Conservation (phyloP, 148 eudicot genomes). For the Talinum fruticosum region DNA sequence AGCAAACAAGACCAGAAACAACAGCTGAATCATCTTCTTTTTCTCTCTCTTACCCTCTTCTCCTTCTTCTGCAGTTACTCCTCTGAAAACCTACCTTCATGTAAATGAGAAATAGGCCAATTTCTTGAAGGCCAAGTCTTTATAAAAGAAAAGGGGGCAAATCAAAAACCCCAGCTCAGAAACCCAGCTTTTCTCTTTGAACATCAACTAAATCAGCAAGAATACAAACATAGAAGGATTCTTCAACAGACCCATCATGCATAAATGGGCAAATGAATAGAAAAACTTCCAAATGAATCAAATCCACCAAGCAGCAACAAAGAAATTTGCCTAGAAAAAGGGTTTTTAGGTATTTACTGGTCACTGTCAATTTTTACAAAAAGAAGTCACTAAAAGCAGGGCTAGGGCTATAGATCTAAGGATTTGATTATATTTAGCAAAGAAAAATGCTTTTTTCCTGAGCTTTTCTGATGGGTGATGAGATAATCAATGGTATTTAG, state of each 20-base stretch:
- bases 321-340: constrained; percentile 1
- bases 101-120: neutral
- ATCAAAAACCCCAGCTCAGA: constrained; percentile 1
- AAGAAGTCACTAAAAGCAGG: constrained; percentile 20
- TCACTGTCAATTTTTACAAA: neutral
- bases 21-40: constrained; percentile 61
- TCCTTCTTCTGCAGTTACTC: neutral
- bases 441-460: constrained; percentile 1
- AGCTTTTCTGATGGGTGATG: constrained; percentile 6
- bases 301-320: constrained; percentile 6
- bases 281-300: constrained; percentile 5
- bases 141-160: neutral
- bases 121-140: neutral
- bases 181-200: constrained; percentile 5
- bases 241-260: constrained; percentile 17
- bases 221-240: neutral
- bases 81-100: constrained; percentile 25
- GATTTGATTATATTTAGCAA: constrained; percentile 11
- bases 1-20: constrained; percentile 69
- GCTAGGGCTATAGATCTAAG: constrained; percentile 27
- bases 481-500: constrained; percentile 10
- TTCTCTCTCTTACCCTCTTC: constrained; percentile 34
- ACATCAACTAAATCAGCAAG: constrained; percentile 18
- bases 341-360: neutral
- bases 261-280: neutral